Conservation (phyloP, 2,329 filamentous ascomycete genomes). For the Colletotrichum sp. region DNA sequence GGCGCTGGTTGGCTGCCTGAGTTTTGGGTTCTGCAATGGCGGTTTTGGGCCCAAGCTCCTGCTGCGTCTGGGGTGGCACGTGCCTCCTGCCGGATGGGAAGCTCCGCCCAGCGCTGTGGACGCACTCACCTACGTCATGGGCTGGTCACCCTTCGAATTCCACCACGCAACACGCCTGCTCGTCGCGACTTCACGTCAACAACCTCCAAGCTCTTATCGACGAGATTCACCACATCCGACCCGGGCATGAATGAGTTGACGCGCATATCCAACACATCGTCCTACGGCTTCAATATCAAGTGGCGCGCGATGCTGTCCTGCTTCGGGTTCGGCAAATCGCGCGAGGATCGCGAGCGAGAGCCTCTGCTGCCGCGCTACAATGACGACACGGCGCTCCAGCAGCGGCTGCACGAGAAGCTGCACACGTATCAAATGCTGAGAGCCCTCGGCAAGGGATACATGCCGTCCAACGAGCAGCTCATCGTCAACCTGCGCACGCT, state of each 20-base stretch:
- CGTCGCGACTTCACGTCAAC: background rate
- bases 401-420: slow-evolving; percentile 83
- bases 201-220: background rate
- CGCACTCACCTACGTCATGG: slow-evolving; percentile 1
- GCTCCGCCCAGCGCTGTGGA: background rate
- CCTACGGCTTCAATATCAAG: background rate
- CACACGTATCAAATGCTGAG: slow-evolving; percentile 92
- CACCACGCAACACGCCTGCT: background rate
- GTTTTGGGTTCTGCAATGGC: background rate
- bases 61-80: background rate
- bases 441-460: slow-evolving; percentile 82
- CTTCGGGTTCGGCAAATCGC: slow-evolving; percentile 60
- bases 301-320: slow-evolving; percentile 61
- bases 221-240: background rate
- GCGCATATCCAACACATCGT: background rate
- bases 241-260: slow-evolving; percentile 1
- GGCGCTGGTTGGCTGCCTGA: background rate
- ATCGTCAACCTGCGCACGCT: slow-evolving; percentile 82
- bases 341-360: slow-evolving; percentile 67
- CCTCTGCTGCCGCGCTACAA: slow-evolving; percentile 84
- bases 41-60: background rate
- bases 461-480: slow-evolving; percentile 88
- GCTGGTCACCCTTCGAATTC: background rate
- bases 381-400: slow-evolving; percentile 81
- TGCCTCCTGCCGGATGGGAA: background rate